A percentile compares a stretch with the other conserved stretches of the same genome.
These are phyloP conservation scores for Brassica rapa DNA, from an alignment of 345 rosid species.

Conservation along the genomic window DNA sequence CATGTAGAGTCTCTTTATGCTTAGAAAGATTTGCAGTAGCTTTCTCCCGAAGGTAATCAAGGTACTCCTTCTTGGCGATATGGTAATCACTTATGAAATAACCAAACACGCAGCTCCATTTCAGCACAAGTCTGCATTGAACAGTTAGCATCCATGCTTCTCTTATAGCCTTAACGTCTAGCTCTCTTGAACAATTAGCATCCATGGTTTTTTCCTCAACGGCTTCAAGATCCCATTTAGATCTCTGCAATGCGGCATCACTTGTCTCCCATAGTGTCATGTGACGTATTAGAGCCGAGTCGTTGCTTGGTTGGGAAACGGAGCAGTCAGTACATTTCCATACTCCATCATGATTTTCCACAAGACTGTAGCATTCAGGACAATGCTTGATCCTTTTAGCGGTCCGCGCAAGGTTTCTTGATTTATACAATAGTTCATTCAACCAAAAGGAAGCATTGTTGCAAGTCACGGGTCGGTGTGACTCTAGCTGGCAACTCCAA, in stretches of 20 bases:
- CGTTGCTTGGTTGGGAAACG: not conserved
- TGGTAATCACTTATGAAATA: slow-evolving; percentile 2
- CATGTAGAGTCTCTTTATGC: not conserved
- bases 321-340: not conserved
- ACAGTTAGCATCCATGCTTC: slow-evolving; percentile 7
- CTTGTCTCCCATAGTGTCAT: not conserved
- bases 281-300: not conserved
- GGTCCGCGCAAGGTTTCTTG: not conserved
- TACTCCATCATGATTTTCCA: not conserved
- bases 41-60: not conserved
- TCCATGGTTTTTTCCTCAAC: not conserved
- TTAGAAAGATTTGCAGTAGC: not conserved
- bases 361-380: slow-evolving; percentile 3
- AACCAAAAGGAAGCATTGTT: slow-evolving; percentile 27
- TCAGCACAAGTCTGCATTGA: slow-evolving; percentile 19
- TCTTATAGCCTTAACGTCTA: not conserved
- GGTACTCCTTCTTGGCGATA: slow-evolving; percentile 9
- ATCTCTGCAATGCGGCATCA: not conserved
- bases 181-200: not conserved
- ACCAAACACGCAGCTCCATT: slow-evolving; percentile 24
- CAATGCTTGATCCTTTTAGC: not conserved
- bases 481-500: slow-evolving; percentile 23
- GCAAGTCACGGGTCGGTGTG: slow-evolving; percentile 30
- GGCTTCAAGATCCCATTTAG: not conserved
- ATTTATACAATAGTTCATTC: not conserved